phyloP scores from a whole-genome alignment of 2,329 filamentous ascomycete genomes.

The Dothidotthia symphoricarpi region DNA sequence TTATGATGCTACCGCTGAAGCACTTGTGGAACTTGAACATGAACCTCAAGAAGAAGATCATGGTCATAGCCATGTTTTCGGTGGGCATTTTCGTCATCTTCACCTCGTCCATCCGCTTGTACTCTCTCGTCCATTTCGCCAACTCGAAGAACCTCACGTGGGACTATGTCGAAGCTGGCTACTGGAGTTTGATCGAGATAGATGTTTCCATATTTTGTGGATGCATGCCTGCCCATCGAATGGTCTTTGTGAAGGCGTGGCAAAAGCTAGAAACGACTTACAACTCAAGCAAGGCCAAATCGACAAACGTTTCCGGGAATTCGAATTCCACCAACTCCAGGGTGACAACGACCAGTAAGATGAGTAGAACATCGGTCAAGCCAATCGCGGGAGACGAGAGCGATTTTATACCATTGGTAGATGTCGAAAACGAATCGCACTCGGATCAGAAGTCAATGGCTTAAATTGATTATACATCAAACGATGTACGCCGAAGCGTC shows the following conservation, averaged over 20 bases:
- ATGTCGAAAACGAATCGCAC: conserved; percentile 12
- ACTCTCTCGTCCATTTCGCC: conserved; percentile 44
- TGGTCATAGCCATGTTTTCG: conserved; percentile 39
- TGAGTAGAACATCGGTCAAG: conserved; percentile 13
- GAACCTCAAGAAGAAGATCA: conserved; percentile 33
- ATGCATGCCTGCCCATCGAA: conserved; percentile 41
- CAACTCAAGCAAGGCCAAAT: conserved; percentile 6
- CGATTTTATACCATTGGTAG: conserved; percentile 22
- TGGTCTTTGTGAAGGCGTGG: conserved; percentile 14
- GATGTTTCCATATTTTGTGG: conserved; percentile 38
- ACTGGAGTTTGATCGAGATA: conserved; percentile 44
- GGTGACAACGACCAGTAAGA: conserved; percentile 3
- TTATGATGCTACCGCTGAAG: conserved; percentile 36
- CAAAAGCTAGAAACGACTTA: conserved; percentile 16
- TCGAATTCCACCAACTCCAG: conserved; percentile 1
- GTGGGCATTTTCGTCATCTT: conserved; percentile 33
- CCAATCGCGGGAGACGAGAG: conserved; percentile 16
- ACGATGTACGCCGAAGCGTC: too few species aligned
- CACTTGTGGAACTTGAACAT: conserved; percentile 33
- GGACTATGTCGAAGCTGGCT: conserved; percentile 42
- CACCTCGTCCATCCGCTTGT: conserved; percentile 30
- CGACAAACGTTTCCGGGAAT: conserved; percentile 1
- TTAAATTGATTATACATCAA: too few species aligned
- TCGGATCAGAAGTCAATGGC: conserved; percentile 4
- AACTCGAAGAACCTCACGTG: conserved; percentile 42